Evolutionary conservation across 441 rosid genomes (phyloP), one percentile per base, ranked within the genome.

Genomic region (Pelargonium australe): DNA sequence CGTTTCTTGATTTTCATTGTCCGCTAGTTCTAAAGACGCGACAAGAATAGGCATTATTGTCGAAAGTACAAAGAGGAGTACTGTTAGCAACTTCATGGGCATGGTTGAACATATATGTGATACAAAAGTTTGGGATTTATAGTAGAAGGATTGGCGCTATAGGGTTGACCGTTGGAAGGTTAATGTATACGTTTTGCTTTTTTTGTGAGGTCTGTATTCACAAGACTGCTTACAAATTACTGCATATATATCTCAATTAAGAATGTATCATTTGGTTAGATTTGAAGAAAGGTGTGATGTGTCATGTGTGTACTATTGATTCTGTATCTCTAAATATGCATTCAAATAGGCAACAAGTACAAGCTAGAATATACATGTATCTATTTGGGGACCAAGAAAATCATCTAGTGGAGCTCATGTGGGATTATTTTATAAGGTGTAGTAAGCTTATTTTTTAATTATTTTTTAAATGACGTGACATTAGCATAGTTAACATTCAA

Each of bases 131-230:
- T 58, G 51, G 72, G 25, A 55, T 71, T 71, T 71, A 37, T 71
- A 64, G 67, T 34, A 4, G 6, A 9, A 7, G 5, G 8, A 60
- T 5, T 40, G 63, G 7, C 6, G 40, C 16, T n/a, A n/a, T 31
- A 1, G 55, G 34, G 67, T 68, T 71, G 79, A 76, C 75, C 9
- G 19, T 16, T 16, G 17, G 70, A 63, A 72, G 65, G 47, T 60
- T 23, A 64, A 16, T 68, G 49, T 60, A 8, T 53, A 72, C 64
- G 79, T 40, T 47, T 44, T 76, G 51, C 57, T 68, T 76, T 68
- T 1, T 19, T 0, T 68, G 40, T 64, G 66, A 47, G 70, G 73
- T 72, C 70, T 55, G 51, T 5, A 76, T 76, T 76, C 79, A 68
- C 16, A 49, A 44, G 53, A 40, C 28, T 64, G 51, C 72, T 68